Percentiles rank a stretch among this genome's conserved stretches.
phyloP scores from a whole-genome alignment of 2,329 filamentous ascomycete genomes.

The Clarireedia hainanense region DNA sequence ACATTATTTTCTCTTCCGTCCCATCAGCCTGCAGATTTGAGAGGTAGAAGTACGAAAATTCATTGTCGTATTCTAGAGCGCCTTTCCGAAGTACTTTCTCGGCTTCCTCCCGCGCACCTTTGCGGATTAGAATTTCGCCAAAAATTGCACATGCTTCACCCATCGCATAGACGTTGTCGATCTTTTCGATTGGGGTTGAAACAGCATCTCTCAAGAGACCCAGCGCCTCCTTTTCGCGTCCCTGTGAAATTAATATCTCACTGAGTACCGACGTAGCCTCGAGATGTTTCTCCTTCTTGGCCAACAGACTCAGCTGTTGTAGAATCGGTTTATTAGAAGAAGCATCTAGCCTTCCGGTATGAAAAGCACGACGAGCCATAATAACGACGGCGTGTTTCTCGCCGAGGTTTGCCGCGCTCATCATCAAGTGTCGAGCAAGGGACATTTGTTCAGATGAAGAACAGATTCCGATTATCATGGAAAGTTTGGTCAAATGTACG shows the following conservation, averaged over 20 bases:
- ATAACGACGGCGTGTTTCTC: slow-evolving; percentile 23
- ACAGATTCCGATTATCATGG: too few species aligned
- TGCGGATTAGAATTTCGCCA: slow-evolving; percentile 18
- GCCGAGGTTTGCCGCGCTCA: slow-evolving; percentile 23
- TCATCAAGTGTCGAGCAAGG: slow-evolving; percentile 19
- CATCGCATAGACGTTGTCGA: slow-evolving; percentile 18
- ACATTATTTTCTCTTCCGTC: slow-evolving; percentile 17
- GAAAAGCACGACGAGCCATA: slow-evolving; percentile 17
- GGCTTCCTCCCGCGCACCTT: slow-evolving; percentile 15
- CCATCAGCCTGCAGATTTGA: slow-evolving; percentile 16
- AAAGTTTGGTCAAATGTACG: background rate
- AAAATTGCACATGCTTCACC: background rate
- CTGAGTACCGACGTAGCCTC: slow-evolving; percentile 26
- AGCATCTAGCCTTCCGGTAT: background rate
- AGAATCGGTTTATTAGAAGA: slow-evolving; percentile 12
- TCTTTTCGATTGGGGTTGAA: slow-evolving; percentile 11
- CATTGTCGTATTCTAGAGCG: slow-evolving; percentile 26
- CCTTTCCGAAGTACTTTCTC: slow-evolving; percentile 23
- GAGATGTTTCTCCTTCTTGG: slow-evolving; percentile 21
- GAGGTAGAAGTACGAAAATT: slow-evolving; percentile 26
- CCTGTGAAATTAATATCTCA: slow-evolving; percentile 17
- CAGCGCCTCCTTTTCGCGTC: slow-evolving; percentile 18
- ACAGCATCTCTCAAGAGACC: slow-evolving; percentile 22
- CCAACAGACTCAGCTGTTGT: slow-evolving; percentile 17
- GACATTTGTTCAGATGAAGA: slow-evolving; percentile 11